Base-by-base conservation (phyloP, 2,329 filamentous ascomycete species). In the Aspergillus uvarum region DNA sequence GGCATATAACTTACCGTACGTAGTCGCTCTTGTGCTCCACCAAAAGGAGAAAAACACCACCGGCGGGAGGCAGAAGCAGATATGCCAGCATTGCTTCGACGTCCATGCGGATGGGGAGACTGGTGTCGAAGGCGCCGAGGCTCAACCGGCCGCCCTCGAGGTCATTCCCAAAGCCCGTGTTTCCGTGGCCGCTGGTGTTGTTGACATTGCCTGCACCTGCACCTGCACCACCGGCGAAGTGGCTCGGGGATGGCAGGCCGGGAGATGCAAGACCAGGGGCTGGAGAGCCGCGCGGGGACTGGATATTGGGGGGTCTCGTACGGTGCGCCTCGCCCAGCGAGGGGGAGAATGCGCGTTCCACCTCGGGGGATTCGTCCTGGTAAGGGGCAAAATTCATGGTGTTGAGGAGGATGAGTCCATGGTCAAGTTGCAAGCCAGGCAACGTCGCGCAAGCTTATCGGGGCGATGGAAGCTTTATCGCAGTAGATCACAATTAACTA, bases 1-100 rank as follows among this genome's bases (percentile, higher is more conserved):
- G 14, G 7, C 14, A 16, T n/a, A 31, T 49, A 5, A 68, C 74
- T 73, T 78, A 94, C 90, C 95, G 85, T 59, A 99, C 95, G 76
- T 96, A 99, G 78, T 99, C 95, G 72, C 92, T 97, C 81, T 96
- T 95, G 72, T 93, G 87, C 82, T 99, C 95, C 64, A 94, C 74
- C 49, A 98, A 85, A 66, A 99, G 77, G 68, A 99, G 77, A 66
- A 96, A 75, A 26, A 97, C 91, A 3, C 90, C 91, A 2, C 94
- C 95, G 0, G 93, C 83, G 1, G 95, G 95, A 63, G 95, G 95
- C 14, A 96, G 79, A 53, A 89, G 81, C 63, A 97, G 74, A 75
- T 99, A 99, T 55, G 95, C 94, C 71, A 97, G 78, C 73, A 89
- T 91, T 5, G 95, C 94, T 81, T 98, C 94, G 72, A 94, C 89